Conservation (phyloP, 75 land plant genomes). For the Pinus tabuliformis region DNA sequence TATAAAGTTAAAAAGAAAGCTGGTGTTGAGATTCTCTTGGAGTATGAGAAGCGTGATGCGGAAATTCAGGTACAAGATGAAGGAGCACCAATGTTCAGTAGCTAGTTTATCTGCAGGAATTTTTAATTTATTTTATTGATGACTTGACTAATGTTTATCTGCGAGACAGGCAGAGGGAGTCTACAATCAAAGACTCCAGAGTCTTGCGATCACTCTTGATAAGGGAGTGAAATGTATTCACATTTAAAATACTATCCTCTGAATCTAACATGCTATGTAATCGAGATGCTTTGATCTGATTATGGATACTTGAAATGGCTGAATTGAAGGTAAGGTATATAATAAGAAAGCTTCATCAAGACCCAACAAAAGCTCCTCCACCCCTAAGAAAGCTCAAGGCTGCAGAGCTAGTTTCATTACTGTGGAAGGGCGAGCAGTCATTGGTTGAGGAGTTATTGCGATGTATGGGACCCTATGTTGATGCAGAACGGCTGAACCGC, state of each 20-base stretch:
- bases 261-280: background rate
- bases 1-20: constrained; percentile 64
- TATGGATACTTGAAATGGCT: background rate
- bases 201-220: constrained; percentile 89
- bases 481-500: constrained; percentile 39
- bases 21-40: constrained; percentile 43
- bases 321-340: constrained; percentile 80
- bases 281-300: background rate
- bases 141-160: constrained; percentile 2
- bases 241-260: background rate
- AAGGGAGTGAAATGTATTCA: constrained; percentile 43
- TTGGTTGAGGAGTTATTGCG: constrained; percentile 81
- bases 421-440: constrained; percentile 92
- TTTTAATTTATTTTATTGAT: background rate
- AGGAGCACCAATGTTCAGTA: background rate
- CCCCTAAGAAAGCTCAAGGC: constrained; percentile 75
- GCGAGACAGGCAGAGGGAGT: constrained; percentile 89
- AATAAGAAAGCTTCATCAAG: constrained; percentile 69
- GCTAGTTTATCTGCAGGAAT: background rate
- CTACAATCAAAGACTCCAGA: constrained; percentile 89
- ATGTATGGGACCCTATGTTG: constrained; percentile 72
- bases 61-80: constrained; percentile 63
- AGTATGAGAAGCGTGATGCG: constrained; percentile 70
- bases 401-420: constrained; percentile 39
- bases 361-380: constrained; percentile 87